These are phyloP conservation scores for Amaranthus hypochondriacus DNA, from an alignment of 148 eudicot species.

Conservation along the genomic window DNA sequence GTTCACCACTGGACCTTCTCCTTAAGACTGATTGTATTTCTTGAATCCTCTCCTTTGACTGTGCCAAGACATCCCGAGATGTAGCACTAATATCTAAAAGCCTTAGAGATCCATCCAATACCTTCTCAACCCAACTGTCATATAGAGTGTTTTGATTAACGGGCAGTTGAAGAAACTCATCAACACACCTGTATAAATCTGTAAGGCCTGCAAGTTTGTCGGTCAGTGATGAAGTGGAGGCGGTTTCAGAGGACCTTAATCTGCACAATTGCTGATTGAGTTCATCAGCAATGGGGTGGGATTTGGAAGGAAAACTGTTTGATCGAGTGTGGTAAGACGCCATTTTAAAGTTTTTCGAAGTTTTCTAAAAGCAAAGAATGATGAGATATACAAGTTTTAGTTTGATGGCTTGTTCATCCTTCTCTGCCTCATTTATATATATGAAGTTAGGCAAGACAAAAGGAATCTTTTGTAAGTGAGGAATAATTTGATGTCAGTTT, in stretches of 20 bases:
- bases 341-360: neutral
- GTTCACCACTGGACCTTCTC: constrained; percentile 27
- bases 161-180: constrained; percentile 28
- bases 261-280: constrained; percentile 21
- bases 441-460: constrained; percentile 11
- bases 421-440: constrained; percentile 7
- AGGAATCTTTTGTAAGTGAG: constrained; percentile 7
- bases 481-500: neutral
- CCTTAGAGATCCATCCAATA: constrained; percentile 32
- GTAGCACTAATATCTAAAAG: constrained; percentile 34
- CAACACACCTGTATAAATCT: constrained; percentile 22
- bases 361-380: neutral
- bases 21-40: constrained; percentile 31
- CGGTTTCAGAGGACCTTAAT: constrained; percentile 26
- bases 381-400: neutral
- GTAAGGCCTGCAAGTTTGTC: constrained; percentile 17
- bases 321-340: constrained; percentile 29
- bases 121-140: constrained; percentile 5
- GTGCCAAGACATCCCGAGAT: constrained; percentile 23
- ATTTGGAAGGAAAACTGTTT: constrained; percentile 23
- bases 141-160: constrained; percentile 1
- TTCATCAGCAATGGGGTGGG: constrained; percentile 13
- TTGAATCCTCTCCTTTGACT: constrained; percentile 24
- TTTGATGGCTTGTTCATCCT: constrained; percentile 2
- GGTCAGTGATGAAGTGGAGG: constrained; percentile 27